Evolutionary conservation across 1,284 basidiomycete species (phyloP).

Genomic region (Schizophyllum amplum): DNA sequence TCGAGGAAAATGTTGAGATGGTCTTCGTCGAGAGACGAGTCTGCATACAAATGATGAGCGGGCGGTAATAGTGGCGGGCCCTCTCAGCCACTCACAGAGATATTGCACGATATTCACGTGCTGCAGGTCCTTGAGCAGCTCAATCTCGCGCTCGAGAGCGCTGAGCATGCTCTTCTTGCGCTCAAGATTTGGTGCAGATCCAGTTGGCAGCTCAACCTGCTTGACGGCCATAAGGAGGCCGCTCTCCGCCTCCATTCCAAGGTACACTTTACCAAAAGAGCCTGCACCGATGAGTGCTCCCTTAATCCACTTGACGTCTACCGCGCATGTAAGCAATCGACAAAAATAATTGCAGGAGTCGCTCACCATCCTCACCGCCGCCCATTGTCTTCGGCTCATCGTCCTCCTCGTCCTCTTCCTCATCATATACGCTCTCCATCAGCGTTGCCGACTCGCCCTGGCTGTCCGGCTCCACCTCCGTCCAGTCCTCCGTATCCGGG

Average conservation of each 20-base stretch:
- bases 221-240: constrained; percentile 99
- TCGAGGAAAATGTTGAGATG: constrained; percentile 98
- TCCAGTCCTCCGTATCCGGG: constrained; percentile 60
- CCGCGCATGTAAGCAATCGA: constrained; percentile 14
- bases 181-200: constrained; percentile 84
- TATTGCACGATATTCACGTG: constrained; percentile 99
- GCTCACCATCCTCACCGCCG: constrained; percentile 44
- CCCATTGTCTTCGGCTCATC: constrained; percentile 34
- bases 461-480: constrained; percentile 43
- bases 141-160: constrained; percentile 94
- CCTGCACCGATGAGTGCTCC: constrained; percentile 97
- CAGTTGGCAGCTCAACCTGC: constrained; percentile 92
- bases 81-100: constrained; percentile 54
- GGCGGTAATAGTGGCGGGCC: constrained; percentile 86
- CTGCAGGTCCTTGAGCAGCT: constrained; percentile 88
- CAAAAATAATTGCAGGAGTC: constrained; percentile 29
- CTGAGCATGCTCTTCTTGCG: constrained; percentile 93
- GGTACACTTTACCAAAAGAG: constrained; percentile 91
- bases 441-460: constrained; percentile 24
- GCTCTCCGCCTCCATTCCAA: constrained; percentile 94
- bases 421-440: constrained; percentile 37
- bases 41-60: constrained; percentile 30
- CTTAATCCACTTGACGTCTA: constrained; percentile 95
- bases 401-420: constrained; percentile 35
- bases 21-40: constrained; percentile 83